phyloP scores from a whole-genome alignment of 1,139 yeast species.

The Yamadazyma dushanensis region DNA sequence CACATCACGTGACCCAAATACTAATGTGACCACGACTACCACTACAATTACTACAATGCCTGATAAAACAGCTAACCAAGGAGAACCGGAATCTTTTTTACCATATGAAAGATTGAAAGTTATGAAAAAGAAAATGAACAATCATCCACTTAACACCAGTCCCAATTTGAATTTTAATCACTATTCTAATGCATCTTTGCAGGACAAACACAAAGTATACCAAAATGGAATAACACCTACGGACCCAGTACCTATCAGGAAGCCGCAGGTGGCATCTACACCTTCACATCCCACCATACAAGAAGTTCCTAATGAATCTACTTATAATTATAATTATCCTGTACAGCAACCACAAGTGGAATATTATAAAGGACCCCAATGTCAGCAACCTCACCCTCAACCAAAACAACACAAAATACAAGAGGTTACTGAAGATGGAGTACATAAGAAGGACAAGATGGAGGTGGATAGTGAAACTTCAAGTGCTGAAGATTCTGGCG shows the following conservation, averaged over 20 bases:
- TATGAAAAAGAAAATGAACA: slow-evolving; percentile 20
- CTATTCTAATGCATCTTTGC: slow-evolving; percentile 1
- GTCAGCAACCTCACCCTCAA: neutral
- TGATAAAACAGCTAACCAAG: neutral
- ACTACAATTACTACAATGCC: slow-evolving; percentile 3
- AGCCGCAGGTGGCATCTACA: neutral
- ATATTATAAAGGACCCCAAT: neutral
- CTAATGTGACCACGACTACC: slow-evolving; percentile 3
- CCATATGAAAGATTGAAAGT: slow-evolving; percentile 31
- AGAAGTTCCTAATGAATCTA: too few species aligned
- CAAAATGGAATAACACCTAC: slow-evolving; percentile 24
- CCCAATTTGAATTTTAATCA: slow-evolving; percentile 6
- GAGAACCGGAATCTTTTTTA: slow-evolving; percentile 14
- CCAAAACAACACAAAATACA: neutral
- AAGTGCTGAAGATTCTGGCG: slow-evolving; percentile 11
- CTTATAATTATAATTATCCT: neutral
- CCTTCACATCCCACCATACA: too few species aligned
- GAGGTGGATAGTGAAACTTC: slow-evolving; percentile 16
- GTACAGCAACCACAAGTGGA: neutral
- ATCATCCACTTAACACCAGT: neutral
- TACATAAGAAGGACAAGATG: slow-evolving; percentile 9
- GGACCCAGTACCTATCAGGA: slow-evolving; percentile 20
- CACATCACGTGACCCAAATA: slow-evolving; percentile 1
- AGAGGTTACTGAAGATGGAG: neutral
- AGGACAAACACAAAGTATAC: slow-evolving; percentile 16